Evolutionary conservation across 805 yeast genomes (phyloP), one percentile per base, ranked within the genome.

Genomic region (Candida succiphila): DNA sequence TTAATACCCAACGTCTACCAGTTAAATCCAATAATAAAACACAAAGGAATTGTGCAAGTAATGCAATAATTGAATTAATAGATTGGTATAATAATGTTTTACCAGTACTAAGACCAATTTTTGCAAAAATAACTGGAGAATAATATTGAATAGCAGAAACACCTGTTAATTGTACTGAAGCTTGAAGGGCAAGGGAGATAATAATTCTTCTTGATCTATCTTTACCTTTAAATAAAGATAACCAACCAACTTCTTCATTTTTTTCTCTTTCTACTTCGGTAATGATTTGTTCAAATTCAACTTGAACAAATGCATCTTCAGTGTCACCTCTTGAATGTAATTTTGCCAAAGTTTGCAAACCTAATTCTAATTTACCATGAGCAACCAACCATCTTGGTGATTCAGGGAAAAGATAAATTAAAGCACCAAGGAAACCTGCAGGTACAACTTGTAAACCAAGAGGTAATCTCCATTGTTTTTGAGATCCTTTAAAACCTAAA

Each of bases 271-370:
- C 55, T 22, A 73, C 66, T 37, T 71, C 77, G 43, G 69, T 76
- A 44, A 66, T 67, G 44, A 76, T 71, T 49, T 75, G 81, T 30
- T 71, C 72, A 32, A 76, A 57, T 51, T 75, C 80, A 39, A 69
- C 56, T 40, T 59, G 52, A 31, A 74, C 76, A 31, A 61, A 66
- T 3, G 70, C 58, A 43, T 66, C 61, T 33, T 55, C 58, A 37
- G 56, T 52, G 43, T 65, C 52, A 50, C 69, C 69, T 16, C 58
- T 45, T 29, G 67, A 65, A 43, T 62, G 65, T 28, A 63, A 49
- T 12, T 41, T 40, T 17, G 68, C 66, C 30, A 67, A 66, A 37
- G 65, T 54, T 4, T 37, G 27, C 38, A 61, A 61, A 28, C 65
- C 67, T 26, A 63, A 59, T n/a, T 64, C 70, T 61, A 66, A 56